phyloP scores from a whole-genome alignment of 108 stramenopile genomes.

The Discostella pseudostelligera region DNA sequence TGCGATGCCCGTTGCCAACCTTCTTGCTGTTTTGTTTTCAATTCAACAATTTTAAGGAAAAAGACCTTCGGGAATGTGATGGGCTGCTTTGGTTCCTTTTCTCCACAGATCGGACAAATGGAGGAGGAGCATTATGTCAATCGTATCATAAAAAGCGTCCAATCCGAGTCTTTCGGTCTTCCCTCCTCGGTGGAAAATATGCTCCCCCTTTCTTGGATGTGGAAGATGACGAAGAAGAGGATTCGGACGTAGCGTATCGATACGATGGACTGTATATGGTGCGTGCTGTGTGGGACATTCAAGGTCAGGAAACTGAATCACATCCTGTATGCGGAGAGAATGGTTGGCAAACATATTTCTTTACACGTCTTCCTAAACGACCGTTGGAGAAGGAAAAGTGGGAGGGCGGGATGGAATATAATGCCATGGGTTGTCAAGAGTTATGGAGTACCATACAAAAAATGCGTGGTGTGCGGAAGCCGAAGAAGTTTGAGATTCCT shows the following conservation, averaged over 20 bases:
- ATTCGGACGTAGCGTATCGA: slow-evolving; percentile 43
- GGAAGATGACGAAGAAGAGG: slow-evolving; percentile 35
- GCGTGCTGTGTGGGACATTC: slow-evolving; percentile 45
- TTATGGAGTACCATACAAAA: slow-evolving; percentile 50
- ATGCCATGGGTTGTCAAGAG: slow-evolving; percentile 47
- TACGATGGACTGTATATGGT: slow-evolving; percentile 58
- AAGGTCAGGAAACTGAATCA: slow-evolving; percentile 49
- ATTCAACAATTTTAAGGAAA: slow-evolving; percentile 21
- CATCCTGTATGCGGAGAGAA: slow-evolving; percentile 29
- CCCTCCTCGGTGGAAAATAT: slow-evolving; percentile 33
- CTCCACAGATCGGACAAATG: slow-evolving; percentile 43
- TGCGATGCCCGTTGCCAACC: no score
- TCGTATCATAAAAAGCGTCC: slow-evolving; percentile 46
- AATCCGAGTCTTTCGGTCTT: slow-evolving; percentile 50
- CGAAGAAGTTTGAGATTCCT: slow-evolving; percentile 49
- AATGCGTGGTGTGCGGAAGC: slow-evolving; percentile 39
- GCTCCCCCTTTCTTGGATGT: slow-evolving; percentile 42
- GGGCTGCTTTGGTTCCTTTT: slow-evolving; percentile 46
- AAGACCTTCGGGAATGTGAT: slow-evolving; percentile 47
- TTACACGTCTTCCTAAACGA: slow-evolving; percentile 41
- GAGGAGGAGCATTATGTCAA: slow-evolving; percentile 46
- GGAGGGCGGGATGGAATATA: slow-evolving; percentile 47
- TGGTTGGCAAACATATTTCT: slow-evolving; percentile 49
- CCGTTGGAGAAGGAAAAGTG: slow-evolving; percentile 35
- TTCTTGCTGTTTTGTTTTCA: neutral